These are phyloP conservation scores for Phlebiopsis gigantea DNA, from an alignment of 768 basidiomycete genomes.

Conservation along the genomic window DNA sequence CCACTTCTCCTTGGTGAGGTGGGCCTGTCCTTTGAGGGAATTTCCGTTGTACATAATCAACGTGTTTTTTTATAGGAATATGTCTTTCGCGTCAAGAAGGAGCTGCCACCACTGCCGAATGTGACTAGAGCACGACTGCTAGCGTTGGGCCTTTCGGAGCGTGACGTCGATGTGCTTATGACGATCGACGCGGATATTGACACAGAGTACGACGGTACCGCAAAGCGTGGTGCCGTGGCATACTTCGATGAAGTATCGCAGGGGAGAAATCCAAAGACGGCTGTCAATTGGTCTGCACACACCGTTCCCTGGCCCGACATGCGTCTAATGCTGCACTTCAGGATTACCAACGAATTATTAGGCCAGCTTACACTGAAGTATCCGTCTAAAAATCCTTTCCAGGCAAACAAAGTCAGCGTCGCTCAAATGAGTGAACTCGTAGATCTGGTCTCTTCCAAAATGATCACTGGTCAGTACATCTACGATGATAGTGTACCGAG, in stretches of 20 bases:
- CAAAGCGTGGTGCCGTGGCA: constrained; percentile 48
- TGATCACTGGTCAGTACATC: constrained; percentile 57
- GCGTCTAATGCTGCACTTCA: constrained; percentile 24
- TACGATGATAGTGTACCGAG: not conserved
- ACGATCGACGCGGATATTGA: constrained; percentile 62
- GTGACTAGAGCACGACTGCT: constrained; percentile 55
- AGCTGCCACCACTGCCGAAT: constrained; percentile 76
- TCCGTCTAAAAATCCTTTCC: not conserved
- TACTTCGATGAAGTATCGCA: constrained; percentile 76
- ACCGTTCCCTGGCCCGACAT: constrained; percentile 15
- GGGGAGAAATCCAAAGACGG: constrained; percentile 59
- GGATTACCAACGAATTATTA: constrained; percentile 86
- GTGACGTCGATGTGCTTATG: constrained; percentile 75
- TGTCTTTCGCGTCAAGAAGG: constrained; percentile 42
- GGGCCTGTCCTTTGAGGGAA: not conserved
- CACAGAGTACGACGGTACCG: constrained; percentile 56
- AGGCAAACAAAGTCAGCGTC: constrained; percentile 48
- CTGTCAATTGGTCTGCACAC: constrained; percentile 70
- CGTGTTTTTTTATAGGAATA: constrained; percentile 45
- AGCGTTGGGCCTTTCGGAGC: constrained; percentile 45
- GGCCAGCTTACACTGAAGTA: constrained; percentile 57
- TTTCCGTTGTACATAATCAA: not conserved
- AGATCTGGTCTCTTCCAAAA: constrained; percentile 59
- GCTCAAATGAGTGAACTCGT: constrained; percentile 72
- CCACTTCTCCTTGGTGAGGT: constrained; percentile 51